These are phyloP conservation scores for Pyricularia grisea DNA, from an alignment of 2,329 filamentous ascomycete genomes.

Conservation along the genomic window DNA sequence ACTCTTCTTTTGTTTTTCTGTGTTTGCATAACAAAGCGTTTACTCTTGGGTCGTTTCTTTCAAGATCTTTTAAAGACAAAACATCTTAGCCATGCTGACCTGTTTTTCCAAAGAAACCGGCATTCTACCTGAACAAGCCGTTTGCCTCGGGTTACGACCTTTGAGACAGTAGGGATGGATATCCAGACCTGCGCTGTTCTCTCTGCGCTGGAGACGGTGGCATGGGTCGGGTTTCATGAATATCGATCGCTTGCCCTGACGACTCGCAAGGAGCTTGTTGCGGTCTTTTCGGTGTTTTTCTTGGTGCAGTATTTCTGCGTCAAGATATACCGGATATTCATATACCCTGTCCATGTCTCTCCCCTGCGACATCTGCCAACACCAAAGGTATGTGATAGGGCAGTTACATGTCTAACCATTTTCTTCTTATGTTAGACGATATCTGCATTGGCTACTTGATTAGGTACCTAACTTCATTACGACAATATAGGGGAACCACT, in stretches of 20 bases:
- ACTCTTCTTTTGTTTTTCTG: background rate
- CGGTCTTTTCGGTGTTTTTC: constrained; percentile 1
- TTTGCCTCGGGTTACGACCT: background rate
- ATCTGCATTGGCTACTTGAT: background rate
- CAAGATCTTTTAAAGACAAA: background rate
- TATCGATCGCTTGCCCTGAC: background rate
- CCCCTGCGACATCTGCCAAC: constrained; percentile 33
- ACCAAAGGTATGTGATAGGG: constrained; percentile 23
- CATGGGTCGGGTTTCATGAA: background rate
- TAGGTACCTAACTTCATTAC: background rate
- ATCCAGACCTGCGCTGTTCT: constrained; percentile 4
- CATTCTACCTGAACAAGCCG: background rate
- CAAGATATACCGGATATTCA: constrained; percentile 23
- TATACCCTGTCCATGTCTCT: constrained; percentile 33
- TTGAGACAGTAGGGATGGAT: constrained; percentile 1
- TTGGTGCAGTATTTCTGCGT: constrained; percentile 8
- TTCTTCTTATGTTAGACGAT: background rate
- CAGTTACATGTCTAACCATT: background rate
- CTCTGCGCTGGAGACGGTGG: constrained; percentile 2
- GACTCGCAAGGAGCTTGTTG: background rate
- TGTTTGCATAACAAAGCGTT: background rate
- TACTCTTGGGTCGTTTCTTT: background rate
- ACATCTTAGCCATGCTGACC: background rate
- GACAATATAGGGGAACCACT: constrained; percentile 3
- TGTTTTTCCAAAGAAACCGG: background rate